Evolutionary conservation across 306 rosid genomes (phyloP).

Genomic region (Begonia peltatifolia): DNA sequence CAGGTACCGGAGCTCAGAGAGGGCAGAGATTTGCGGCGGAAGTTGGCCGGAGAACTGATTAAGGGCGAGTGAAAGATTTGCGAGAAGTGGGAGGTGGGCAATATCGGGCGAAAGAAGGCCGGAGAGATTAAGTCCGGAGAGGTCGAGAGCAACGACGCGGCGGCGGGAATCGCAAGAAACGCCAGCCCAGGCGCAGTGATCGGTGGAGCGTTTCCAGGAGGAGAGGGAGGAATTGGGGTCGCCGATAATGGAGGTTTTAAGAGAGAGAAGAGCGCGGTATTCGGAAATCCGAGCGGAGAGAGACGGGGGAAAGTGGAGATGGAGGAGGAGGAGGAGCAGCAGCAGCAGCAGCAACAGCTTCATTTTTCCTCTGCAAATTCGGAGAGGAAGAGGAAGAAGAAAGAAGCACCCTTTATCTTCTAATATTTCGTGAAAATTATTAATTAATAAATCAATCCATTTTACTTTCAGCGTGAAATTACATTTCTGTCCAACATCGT

Average conservation of each 20-base stretch:
- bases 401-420: slow-evolving; percentile 14
- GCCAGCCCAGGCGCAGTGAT: slow-evolving; percentile 51
- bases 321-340: slow-evolving; percentile 14
- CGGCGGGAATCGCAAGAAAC: slow-evolving; percentile 59
- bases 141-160: slow-evolving; percentile 51
- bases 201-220: slow-evolving; percentile 48
- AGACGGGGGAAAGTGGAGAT: slow-evolving; percentile 9
- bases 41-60: slow-evolving; percentile 49
- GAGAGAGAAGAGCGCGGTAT: slow-evolving; percentile 53
- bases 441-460: no score
- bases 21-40: slow-evolving; percentile 41
- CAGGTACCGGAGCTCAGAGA: slow-evolving; percentile 38
- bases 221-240: slow-evolving; percentile 39
- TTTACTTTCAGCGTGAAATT: no score
- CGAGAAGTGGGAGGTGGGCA: slow-evolving; percentile 40
- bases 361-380: not conserved
- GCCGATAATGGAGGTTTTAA: slow-evolving; percentile 33
- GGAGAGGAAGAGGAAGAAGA: slow-evolving; percentile 6
- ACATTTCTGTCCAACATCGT: no score
- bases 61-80: slow-evolving; percentile 38
- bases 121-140: slow-evolving; percentile 37
- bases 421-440: no score
- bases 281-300: slow-evolving; percentile 23
- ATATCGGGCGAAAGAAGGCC: slow-evolving; percentile 46
- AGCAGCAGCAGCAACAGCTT: slow-evolving; percentile 16